These are phyloP conservation scores for Panicum miliaceum DNA, from an alignment of 176 grass and related monocot species.

Conservation along the genomic window DNA sequence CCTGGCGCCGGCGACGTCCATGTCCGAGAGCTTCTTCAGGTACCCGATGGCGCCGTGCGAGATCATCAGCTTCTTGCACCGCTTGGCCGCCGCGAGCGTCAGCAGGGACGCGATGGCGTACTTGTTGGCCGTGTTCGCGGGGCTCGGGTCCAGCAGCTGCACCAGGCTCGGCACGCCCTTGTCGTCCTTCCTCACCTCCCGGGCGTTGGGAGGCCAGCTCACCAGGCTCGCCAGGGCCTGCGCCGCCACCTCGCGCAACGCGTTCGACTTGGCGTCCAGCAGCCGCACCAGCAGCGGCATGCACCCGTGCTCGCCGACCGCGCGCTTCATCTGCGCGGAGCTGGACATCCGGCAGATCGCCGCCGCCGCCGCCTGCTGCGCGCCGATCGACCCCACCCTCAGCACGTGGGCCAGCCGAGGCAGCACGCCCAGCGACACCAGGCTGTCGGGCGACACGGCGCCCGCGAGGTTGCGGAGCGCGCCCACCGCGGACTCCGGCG, in stretches of 20 bases:
- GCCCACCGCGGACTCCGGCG: conserved; percentile 67
- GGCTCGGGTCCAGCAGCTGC: conserved; percentile 85
- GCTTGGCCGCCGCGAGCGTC: conserved; percentile 57
- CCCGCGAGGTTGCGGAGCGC: conserved; percentile 74
- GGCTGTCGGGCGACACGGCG: conserved; percentile 50
- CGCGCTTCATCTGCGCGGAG: conserved; percentile 61
- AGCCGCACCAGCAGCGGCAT: conserved; percentile 62
- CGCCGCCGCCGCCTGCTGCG: conserved; percentile 65
- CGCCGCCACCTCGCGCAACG: conserved; percentile 70
- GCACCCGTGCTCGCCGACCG: conserved; percentile 65
- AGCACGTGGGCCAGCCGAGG: conserved; percentile 77
- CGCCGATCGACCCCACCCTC: conserved; percentile 56
- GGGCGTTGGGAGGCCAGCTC: conserved; percentile 52
- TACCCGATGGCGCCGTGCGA: conserved; percentile 92
- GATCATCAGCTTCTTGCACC: conserved; percentile 88
- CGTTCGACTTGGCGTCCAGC: conserved; percentile 73
- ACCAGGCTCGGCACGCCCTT: conserved; percentile 81
- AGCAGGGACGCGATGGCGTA: conserved; percentile 76
- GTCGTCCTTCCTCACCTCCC: conserved; percentile 69
- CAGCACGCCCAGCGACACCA: conserved; percentile 72
- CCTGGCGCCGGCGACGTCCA: conserved; percentile 69
- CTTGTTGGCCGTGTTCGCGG: conserved; percentile 82
- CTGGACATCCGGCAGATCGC: conserved; percentile 67
- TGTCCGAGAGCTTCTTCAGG: conserved; percentile 92
- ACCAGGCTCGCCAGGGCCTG: conserved; percentile 78